Evolutionary conservation across 2,329 filamentous ascomycete species (phyloP), one percentile per base, ranked within the genome.

Genomic region (Fusarium sp.): DNA sequence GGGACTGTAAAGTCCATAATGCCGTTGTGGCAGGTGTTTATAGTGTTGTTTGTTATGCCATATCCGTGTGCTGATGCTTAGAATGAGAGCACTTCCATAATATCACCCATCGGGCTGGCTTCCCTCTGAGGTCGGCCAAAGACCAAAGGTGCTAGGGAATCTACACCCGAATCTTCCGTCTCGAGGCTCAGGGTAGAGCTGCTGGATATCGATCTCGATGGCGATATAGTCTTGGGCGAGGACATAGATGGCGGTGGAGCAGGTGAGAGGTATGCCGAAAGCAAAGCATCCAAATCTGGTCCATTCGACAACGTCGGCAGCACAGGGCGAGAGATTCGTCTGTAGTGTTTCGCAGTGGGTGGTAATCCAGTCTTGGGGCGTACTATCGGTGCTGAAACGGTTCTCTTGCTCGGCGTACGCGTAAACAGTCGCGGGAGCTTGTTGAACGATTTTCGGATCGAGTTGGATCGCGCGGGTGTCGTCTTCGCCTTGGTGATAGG

Each of bases 301-400:
- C 68, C 68, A 4, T 42, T 71, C 15, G 65, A 23, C 7, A 64
- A 42, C 6, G 57, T 44, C 15, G 68, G 68, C 47, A 70, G 15
- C 14, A 71, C 65, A n/a, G 68, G 68, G 6, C 68, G 68, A 21
- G 68, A 71, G 23, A 70, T 70, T 23, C 68, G 49, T 19, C 68
- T 62, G 43, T 70, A 70, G 12, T 70, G 68, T 47, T 36, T 66
- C 15, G 67, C 42, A 9, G 52, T 28, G 9, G 67, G 20, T 8
- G 68, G 65, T 11, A 55, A 20, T 20, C 32, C 68, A 23, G 68
- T 70, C 34, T 62, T 63, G 7, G 68, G 68, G 2, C 68, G 68
- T 26, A 56, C 44, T 42, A 58, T 58, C 21, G 65, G 28, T 14
- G 50, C 51, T n/a, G 65, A 62, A 6, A 39, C 44, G 3, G 64